These are phyloP conservation scores for Telopea speciosissima DNA, from an alignment of 177 flowering plant species.

Conservation along the genomic window DNA sequence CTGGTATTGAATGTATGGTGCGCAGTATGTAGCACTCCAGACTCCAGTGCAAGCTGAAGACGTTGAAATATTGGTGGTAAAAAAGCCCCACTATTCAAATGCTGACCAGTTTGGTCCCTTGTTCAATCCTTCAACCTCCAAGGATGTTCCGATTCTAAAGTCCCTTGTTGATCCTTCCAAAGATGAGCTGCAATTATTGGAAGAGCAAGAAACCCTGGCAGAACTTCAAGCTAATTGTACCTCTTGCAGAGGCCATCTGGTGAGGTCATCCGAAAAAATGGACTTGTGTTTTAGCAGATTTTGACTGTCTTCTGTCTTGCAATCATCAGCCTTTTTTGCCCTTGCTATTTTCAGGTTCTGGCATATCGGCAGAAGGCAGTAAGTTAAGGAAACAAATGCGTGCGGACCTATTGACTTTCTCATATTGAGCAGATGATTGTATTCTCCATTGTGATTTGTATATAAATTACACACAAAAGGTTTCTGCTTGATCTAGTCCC, in stretches of 20 bases:
- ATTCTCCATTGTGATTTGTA: not conserved
- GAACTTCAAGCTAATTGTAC: slow-evolving; percentile 25
- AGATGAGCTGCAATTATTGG: slow-evolving; percentile 34
- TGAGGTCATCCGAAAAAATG: slow-evolving; percentile 17
- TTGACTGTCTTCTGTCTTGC: not conserved
- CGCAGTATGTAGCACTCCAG: slow-evolving; percentile 54
- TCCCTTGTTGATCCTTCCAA: slow-evolving; percentile 18
- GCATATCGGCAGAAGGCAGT: slow-evolving; percentile 35
- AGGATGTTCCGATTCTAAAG: slow-evolving; percentile 8
- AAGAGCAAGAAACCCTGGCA: slow-evolving; percentile 43
- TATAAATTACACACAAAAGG: not conserved
- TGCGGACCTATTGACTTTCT: not conserved
- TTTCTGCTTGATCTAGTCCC: not conserved
- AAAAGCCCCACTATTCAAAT: slow-evolving; percentile 16
- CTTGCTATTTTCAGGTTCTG: slow-evolving; percentile 42
- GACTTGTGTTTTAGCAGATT: not conserved
- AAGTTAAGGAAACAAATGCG: not conserved
- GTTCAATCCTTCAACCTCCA: slow-evolving; percentile 18
- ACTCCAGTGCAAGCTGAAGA: slow-evolving; percentile 42
- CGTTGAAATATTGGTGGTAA: slow-evolving; percentile 43
- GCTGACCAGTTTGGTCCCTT: not conserved
- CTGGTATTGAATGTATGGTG: slow-evolving; percentile 8
- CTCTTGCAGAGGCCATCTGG: slow-evolving; percentile 37
- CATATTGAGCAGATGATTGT: not conserved
- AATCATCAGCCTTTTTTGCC: not conserved